Evolutionary conservation across 2,329 filamentous ascomycete genomes (phyloP).

Genomic region (Penicillium sp.): DNA sequence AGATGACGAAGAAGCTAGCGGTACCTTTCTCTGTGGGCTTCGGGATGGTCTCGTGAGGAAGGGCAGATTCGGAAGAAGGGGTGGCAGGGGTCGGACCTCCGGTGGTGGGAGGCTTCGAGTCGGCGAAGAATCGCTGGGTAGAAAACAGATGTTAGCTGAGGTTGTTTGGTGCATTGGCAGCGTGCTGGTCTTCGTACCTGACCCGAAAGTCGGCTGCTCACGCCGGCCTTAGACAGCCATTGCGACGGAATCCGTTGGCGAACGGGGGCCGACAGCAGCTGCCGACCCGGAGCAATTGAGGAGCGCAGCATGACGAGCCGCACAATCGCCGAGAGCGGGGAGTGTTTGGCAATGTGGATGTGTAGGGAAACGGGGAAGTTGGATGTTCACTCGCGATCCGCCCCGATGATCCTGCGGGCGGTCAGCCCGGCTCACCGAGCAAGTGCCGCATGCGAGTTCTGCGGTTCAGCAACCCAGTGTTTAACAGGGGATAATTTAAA

Average conservation of each 20-base stretch:
- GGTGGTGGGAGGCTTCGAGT: slow-evolving; percentile 47
- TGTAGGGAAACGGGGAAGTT: slow-evolving; percentile 36
- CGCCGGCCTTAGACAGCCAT: slow-evolving; percentile 48
- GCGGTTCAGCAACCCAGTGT: not conserved
- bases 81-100: slow-evolving; percentile 48
- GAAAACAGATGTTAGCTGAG: slow-evolving; percentile 30
- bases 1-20: slow-evolving; percentile 15
- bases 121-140: slow-evolving; percentile 55
- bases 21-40: slow-evolving; percentile 43
- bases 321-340: slow-evolving; percentile 39
- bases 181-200: slow-evolving; percentile 40
- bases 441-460: not conserved
- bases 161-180: slow-evolving; percentile 9
- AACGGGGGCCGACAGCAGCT: slow-evolving; percentile 44
- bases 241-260: slow-evolving; percentile 43
- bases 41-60: slow-evolving; percentile 55
- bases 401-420: slow-evolving; percentile 40
- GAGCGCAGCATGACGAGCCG: slow-evolving; percentile 61
- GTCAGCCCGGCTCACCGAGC: slow-evolving; percentile 28
- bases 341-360: slow-evolving; percentile 31
- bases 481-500: not conserved
- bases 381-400: slow-evolving; percentile 44
- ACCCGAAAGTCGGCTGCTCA: slow-evolving; percentile 43
- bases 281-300: slow-evolving; percentile 55
- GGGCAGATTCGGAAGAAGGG: slow-evolving; percentile 50